Percentiles rank a stretch among this genome's conserved stretches.
Conservation (phyloP, 805 yeast species). For the Barnettozyma wickerhamii region DNA sequence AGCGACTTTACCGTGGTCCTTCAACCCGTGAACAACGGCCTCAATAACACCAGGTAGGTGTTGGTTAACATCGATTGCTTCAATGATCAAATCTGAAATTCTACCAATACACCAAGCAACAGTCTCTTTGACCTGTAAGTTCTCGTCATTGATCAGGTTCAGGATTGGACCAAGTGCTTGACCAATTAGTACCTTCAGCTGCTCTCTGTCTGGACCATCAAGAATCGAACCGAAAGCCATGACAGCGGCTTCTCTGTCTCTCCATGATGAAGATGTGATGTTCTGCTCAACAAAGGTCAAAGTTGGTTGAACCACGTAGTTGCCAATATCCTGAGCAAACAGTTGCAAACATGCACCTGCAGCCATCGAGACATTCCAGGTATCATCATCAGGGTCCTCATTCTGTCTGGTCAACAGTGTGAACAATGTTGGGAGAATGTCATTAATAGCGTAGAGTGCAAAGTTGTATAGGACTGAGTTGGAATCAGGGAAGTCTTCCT, state of each 20-base stretch:
- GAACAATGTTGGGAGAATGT: conserved; percentile 84
- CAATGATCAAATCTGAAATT: conserved; percentile 82
- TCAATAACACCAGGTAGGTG: conserved; percentile 69
- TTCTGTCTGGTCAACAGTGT: conserved; percentile 79
- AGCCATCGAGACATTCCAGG: conserved; percentile 98
- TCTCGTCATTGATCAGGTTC: conserved; percentile 64
- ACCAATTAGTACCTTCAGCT: conserved; percentile 60
- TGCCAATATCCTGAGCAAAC: conserved; percentile 87
- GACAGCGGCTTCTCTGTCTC: conserved; percentile 92
- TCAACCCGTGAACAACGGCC: conserved; percentile 76
- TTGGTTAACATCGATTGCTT: conserved; percentile 60
- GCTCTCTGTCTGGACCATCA: conserved; percentile 85
- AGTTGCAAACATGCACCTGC: conserved; percentile 96
- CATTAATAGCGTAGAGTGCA: conserved; percentile 77
- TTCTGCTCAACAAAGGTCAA: conserved; percentile 77
- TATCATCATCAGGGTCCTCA: conserved; percentile 92
- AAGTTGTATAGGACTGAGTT: conserved; percentile 63
- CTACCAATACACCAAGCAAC: conserved; percentile 99
- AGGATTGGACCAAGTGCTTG: conserved; percentile 85
- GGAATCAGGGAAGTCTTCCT: conserved; percentile 55
- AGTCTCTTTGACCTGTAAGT: conserved; percentile 88
- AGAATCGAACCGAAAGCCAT: conserved; percentile 98
- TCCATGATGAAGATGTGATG: conserved; percentile 63
- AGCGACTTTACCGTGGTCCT: conserved; percentile 87
- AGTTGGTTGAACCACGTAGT: conserved; percentile 81